A percentile compares a stretch with the other conserved stretches of the same genome.
phyloP scores from a whole-genome alignment of 805 yeast species.

The Ogataea degrootiae region DNA sequence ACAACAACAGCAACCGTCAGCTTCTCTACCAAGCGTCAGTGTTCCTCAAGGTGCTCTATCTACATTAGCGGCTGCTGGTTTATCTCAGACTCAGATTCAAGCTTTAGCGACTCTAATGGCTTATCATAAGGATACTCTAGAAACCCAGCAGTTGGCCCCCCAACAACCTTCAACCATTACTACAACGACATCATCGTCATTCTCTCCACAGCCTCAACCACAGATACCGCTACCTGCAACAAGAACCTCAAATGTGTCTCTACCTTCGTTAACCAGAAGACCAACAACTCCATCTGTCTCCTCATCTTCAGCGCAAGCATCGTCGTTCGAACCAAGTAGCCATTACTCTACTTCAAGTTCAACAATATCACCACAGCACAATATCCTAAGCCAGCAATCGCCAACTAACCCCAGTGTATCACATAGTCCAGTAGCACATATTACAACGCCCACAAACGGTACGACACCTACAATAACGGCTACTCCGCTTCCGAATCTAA shows the following conservation, averaged over 20 bases:
- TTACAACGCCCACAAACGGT: neutral
- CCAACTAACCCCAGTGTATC: neutral
- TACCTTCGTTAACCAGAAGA: slow-evolving; percentile 5
- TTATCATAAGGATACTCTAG: slow-evolving; percentile 41
- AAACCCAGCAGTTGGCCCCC: neutral
- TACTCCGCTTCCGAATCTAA: neutral
- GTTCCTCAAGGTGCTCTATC: slow-evolving; percentile 72
- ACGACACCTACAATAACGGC: neutral
- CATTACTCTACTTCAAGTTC: slow-evolving; percentile 2
- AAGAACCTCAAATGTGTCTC: slow-evolving; percentile 1
- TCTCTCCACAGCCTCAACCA: neutral
- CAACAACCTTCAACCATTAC: neutral
- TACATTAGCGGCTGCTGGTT: slow-evolving; percentile 61
- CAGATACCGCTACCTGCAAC: neutral
- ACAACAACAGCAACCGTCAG: neutral
- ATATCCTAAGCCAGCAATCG: neutral
- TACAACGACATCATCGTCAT: neutral
- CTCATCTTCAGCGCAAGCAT: slow-evolving; percentile 10
- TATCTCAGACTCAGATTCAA: slow-evolving; percentile 65
- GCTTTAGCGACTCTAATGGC: slow-evolving; percentile 70
- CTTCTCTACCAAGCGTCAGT: slow-evolving; percentile 46
- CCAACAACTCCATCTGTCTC: slow-evolving; percentile 4
- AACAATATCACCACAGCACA: neutral
- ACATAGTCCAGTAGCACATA: slow-evolving; percentile 3
- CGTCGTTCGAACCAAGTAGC: slow-evolving; percentile 9